Evolutionary conservation across 495 filamentous ascomycete species (phyloP).

Genomic region (Hypoxylon lenormandii): DNA sequence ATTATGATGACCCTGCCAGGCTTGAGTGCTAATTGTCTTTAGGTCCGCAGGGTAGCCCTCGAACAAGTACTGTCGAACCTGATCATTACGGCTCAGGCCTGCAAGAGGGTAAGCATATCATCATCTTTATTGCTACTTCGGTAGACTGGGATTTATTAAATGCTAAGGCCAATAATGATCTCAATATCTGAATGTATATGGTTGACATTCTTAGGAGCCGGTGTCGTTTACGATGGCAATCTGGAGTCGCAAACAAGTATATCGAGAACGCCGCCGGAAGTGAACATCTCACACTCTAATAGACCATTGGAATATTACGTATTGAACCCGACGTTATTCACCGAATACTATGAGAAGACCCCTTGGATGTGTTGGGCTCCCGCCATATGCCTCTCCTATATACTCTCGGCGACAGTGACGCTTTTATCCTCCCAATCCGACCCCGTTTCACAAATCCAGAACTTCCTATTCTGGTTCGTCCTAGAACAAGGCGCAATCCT

Average conservation of each 20-base stretch:
- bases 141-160: no score
- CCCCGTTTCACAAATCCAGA: background rate
- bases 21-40: background rate
- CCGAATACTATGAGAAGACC: slow-evolving; percentile 13
- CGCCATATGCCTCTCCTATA: slow-evolving; percentile 3
- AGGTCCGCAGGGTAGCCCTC: background rate
- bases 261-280: background rate
- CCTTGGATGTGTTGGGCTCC: slow-evolving; percentile 13
- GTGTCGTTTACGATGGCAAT: background rate
- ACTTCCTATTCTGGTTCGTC: slow-evolving; percentile 1
- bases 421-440: background rate
- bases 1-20: background rate
- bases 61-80: background rate
- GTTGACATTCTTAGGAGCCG: slow-evolving; percentile 1
- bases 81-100: background rate
- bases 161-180: no score
- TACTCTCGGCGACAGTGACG: background rate
- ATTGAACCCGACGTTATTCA: slow-evolving; percentile 1
- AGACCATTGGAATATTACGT: background rate
- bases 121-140: background rate
- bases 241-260: background rate
- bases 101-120: slow-evolving; percentile 3
- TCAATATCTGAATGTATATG: background rate
- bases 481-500: background rate
- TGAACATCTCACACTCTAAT: background rate